These are phyloP conservation scores for Colletotrichum tanaceti DNA, from an alignment of 2,329 filamentous ascomycete species.

Conservation along the genomic window DNA sequence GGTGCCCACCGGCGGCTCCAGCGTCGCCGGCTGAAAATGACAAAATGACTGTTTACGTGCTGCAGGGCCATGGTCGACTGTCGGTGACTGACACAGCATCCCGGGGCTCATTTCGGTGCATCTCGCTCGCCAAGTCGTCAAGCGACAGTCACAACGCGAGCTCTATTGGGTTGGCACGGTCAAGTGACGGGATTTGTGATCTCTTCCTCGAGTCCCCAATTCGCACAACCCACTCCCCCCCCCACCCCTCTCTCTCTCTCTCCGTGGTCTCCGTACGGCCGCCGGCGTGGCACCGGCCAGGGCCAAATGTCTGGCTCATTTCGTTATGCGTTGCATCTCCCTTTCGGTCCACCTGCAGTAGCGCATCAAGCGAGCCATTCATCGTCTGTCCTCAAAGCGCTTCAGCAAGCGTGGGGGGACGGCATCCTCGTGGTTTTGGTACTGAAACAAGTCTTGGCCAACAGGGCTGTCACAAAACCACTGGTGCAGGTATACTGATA, in stretches of 20 bases:
- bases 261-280: neutral
- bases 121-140: constrained; percentile 34
- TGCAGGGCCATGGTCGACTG: constrained; percentile 23
- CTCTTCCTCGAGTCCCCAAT: neutral
- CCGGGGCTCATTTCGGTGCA: constrained; percentile 37
- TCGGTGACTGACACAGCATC: constrained; percentile 37
- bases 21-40: constrained; percentile 21
- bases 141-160: constrained; percentile 26
- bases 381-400: constrained; percentile 6
- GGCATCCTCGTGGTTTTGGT: constrained; percentile 8
- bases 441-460: constrained; percentile 37
- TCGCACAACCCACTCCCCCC: constrained; percentile 14
- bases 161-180: constrained; percentile 20
- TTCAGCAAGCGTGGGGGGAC: constrained; percentile 29
- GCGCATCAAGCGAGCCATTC: constrained; percentile 37
- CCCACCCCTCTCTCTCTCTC: neutral
- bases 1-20: constrained; percentile 30
- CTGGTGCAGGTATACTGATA: constrained; percentile 27
- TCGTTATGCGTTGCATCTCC: constrained; percentile 17
- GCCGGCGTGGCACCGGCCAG: neutral
- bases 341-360: constrained; percentile 37
- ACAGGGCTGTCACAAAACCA: constrained; percentile 25
- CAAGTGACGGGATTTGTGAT: constrained; percentile 35
- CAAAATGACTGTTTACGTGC: too few relatives aligned
- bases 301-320: constrained; percentile 25